A percentile compares a stretch with the other conserved stretches of the same genome.
Conservation (phyloP, 495 filamentous ascomycete genomes). For the Ramalina peruviana region DNA sequence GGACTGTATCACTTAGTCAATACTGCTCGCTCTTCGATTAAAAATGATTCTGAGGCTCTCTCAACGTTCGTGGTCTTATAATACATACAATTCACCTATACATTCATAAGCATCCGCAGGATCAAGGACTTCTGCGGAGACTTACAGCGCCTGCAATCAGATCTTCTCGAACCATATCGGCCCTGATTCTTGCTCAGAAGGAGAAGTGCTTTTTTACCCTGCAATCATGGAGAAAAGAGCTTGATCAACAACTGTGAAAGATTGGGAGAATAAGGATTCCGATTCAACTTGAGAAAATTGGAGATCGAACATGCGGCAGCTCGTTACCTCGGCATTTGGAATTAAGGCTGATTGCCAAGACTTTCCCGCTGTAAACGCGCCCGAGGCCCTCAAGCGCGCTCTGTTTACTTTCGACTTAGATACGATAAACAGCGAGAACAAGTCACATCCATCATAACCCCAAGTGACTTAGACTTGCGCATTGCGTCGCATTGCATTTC, state of each 20-base stretch:
- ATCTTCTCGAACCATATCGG: slow-evolving; percentile 69
- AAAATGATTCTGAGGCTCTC: background rate
- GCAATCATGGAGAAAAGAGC: too few relatives aligned
- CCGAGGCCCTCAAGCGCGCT: background rate
- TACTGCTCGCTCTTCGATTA: background rate
- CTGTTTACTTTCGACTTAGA: slow-evolving; percentile 11
- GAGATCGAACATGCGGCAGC: background rate
- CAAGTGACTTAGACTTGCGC: background rate
- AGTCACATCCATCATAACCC: background rate
- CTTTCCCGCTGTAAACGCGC: background rate
- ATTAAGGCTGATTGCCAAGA: slow-evolving; percentile 3
- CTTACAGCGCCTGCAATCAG: slow-evolving; percentile 68
- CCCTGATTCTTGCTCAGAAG: background rate
- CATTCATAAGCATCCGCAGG: slow-evolving; percentile 23
- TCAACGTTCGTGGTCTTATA: too few relatives aligned
- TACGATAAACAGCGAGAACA: background rate
- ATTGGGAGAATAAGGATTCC: too few relatives aligned
- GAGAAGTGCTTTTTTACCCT: background rate
- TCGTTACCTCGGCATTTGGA: too few relatives aligned
- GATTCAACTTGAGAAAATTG: too few relatives aligned
- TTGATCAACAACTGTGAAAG: too few relatives aligned
- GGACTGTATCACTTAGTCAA: slow-evolving; percentile 40
- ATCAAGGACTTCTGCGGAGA: slow-evolving; percentile 7
- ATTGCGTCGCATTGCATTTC: background rate
- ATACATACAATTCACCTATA: slow-evolving; percentile 38